These are phyloP conservation scores for Bryoglossum gracile DNA, from an alignment of 495 filamentous ascomycete species.

Conservation along the genomic window DNA sequence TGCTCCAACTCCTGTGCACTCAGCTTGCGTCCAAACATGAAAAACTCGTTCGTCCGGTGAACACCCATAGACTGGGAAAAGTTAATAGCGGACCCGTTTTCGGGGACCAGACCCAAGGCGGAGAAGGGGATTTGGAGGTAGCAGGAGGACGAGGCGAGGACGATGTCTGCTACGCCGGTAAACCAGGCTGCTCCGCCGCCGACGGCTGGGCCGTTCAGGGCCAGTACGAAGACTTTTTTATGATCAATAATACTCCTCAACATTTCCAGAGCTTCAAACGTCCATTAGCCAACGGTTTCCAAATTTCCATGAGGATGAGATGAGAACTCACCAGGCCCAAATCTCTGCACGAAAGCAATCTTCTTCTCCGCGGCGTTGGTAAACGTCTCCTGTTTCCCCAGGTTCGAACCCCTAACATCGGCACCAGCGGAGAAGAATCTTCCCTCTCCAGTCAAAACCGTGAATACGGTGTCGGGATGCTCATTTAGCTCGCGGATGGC, in stretches of 20 bases:
- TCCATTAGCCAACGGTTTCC: neutral
- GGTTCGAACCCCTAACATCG: constrained; percentile 24
- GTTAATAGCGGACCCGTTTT: constrained; percentile 23
- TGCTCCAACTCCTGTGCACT: constrained; percentile 21
- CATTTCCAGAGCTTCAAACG: constrained; percentile 18
- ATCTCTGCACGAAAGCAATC: constrained; percentile 11
- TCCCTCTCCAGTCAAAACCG: constrained; percentile 25
- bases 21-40: constrained; percentile 24
- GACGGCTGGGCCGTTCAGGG: constrained; percentile 23
- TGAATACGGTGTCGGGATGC: constrained; percentile 23
- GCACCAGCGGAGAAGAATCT: constrained; percentile 26
- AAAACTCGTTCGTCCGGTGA: constrained; percentile 23
- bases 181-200: constrained; percentile 25
- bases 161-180: constrained; percentile 21
- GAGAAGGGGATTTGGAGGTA: constrained; percentile 24
- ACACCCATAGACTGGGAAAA: constrained; percentile 23
- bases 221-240: constrained; percentile 25
- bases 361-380: constrained; percentile 19
- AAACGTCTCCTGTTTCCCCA: no score
- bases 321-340: constrained; percentile 10
- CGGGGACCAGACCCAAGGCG: constrained; percentile 22
- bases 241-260: constrained; percentile 25
- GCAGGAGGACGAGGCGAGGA: constrained; percentile 16
- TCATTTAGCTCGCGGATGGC: constrained; percentile 22
- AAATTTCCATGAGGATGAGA: neutral